phyloP scores from a whole-genome alignment of 2,329 filamentous ascomycete species.

The Ustilaginoidea virens region DNA sequence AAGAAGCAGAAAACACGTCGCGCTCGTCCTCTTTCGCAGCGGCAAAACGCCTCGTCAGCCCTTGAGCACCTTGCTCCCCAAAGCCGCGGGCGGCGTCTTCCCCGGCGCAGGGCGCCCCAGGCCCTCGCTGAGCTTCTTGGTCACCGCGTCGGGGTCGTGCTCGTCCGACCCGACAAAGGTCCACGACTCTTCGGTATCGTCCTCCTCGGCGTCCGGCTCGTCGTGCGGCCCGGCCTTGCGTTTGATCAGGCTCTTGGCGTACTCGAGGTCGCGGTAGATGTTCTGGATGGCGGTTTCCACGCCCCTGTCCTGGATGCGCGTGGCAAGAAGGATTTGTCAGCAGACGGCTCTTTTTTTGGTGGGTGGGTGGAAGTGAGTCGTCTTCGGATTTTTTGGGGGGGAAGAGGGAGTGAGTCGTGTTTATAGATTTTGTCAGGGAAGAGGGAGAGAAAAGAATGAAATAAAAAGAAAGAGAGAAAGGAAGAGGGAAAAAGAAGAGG shows the following conservation, averaged over 20 bases:
- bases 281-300: conserved; percentile 82
- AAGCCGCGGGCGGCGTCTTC: conserved; percentile 9
- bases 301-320: conserved; percentile 57
- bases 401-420: too few species aligned
- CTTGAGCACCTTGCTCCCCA: conserved; percentile 10
- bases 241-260: conserved; percentile 72
- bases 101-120: too few species aligned
- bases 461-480: too few species aligned
- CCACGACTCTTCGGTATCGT: conserved; percentile 68
- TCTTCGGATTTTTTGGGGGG: not conserved
- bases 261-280: conserved; percentile 90
- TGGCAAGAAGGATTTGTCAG: conserved; percentile 1
- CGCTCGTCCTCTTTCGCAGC: too few species aligned
- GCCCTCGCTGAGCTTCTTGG: conserved; percentile 23
- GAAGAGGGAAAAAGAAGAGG: too few species aligned
- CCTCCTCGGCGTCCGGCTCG: conserved; percentile 24
- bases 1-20: not conserved
- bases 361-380: not conserved
- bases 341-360: not conserved
- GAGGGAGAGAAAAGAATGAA: too few species aligned
- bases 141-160: conserved; percentile 27
- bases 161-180: conserved; percentile 60
- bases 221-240: conserved; percentile 39
- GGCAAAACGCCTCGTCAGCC: not conserved
- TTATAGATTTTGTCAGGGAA: too few species aligned